Percentiles rank a stretch among this genome's conserved stretches.
Conservation (phyloP, 208 protist genomes). For the Lotmaria passim region DNA sequence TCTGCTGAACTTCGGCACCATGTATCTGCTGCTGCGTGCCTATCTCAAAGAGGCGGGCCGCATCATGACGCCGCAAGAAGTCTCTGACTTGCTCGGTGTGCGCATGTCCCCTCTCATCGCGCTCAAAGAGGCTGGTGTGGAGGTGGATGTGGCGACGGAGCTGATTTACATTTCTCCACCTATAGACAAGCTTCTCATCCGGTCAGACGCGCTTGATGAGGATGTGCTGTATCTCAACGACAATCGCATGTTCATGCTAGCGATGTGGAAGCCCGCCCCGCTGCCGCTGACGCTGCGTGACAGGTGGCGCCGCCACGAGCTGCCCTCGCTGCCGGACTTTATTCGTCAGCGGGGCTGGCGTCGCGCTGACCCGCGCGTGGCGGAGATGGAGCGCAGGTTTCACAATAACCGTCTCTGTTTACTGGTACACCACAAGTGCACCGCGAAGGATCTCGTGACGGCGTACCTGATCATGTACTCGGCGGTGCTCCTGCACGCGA, state of each 20-base stretch:
- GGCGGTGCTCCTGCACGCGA: conserved; percentile 56
- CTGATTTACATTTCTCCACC: conserved; percentile 76
- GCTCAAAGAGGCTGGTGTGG: conserved; percentile 26
- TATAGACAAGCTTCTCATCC: conserved; percentile 62
- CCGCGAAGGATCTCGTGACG: conserved; percentile 58
- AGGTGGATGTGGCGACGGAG: conserved; percentile 33
- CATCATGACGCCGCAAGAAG: conserved; percentile 61
- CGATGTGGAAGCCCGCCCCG: conserved; percentile 59
- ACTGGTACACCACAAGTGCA: conserved; percentile 73
- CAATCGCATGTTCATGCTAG: conserved; percentile 69
- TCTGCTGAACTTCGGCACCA: conserved; percentile 74
- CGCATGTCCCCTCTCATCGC: conserved; percentile 45
- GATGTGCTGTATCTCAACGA: conserved; percentile 77
- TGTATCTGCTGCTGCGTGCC: conserved; percentile 56
- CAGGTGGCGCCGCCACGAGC: conserved; percentile 55
- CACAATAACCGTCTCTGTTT: conserved; percentile 51
- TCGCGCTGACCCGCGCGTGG: conserved; percentile 11
- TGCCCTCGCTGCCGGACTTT: conserved; percentile 31
- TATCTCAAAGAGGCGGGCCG: conserved; percentile 45
- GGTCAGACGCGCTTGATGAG: conserved; percentile 49
- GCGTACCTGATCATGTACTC: conserved; percentile 79
- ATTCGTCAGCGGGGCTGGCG: conserved; percentile 24
- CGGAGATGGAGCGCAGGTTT: conserved; percentile 33
- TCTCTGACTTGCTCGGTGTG: conserved; percentile 61
- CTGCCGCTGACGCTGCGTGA: conserved; percentile 53